A percentile compares a stretch with the other conserved stretches of the same genome.
These are phyloP conservation scores for Podospora appendiculata DNA, from an alignment of 495 filamentous ascomycete species.

Conservation along the genomic window DNA sequence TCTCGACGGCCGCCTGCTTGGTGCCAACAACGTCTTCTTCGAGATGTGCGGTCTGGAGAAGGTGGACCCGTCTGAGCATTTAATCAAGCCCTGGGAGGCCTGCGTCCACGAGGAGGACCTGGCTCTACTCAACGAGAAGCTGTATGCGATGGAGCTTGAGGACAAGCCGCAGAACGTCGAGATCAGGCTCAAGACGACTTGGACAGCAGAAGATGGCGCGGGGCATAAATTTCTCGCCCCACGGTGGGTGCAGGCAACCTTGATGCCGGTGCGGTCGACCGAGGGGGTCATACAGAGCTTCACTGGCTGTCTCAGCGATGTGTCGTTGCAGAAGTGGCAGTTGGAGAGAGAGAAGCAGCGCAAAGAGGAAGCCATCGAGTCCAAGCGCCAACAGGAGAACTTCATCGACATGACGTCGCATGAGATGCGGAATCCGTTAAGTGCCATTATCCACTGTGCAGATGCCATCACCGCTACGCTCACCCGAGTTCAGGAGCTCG, in stretches of 20 bases:
- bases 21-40: conserved; percentile 38
- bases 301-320: conserved; percentile 31
- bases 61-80: conserved; percentile 20
- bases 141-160: conserved; percentile 19
- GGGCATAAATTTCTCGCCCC: conserved; percentile 22
- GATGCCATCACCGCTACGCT: conserved; percentile 40
- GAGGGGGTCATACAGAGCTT: conserved; percentile 26
- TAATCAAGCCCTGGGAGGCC: conserved; percentile 28
- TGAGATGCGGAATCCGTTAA: conserved; percentile 70
- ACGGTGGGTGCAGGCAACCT: conserved; percentile 25
- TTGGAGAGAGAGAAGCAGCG: conserved; percentile 28
- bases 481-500: conserved; percentile 20
- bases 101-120: conserved; percentile 26
- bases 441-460: conserved; percentile 63
- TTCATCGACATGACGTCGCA: conserved; percentile 77
- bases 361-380: conserved; percentile 38
- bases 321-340: conserved; percentile 31
- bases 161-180: conserved; percentile 24
- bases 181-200: conserved; percentile 25
- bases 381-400: conserved; percentile 49
- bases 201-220: conserved; percentile 21
- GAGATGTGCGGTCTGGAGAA: conserved; percentile 33
- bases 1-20: conserved; percentile 31
- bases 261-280: conserved; percentile 24
- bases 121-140: conserved; percentile 13